Percentiles rank a stretch among this genome's conserved stretches.
Conservation (phyloP, 225 moss, liverwort and hornwort species). For the Pseudisothecium myosuroides region DNA sequence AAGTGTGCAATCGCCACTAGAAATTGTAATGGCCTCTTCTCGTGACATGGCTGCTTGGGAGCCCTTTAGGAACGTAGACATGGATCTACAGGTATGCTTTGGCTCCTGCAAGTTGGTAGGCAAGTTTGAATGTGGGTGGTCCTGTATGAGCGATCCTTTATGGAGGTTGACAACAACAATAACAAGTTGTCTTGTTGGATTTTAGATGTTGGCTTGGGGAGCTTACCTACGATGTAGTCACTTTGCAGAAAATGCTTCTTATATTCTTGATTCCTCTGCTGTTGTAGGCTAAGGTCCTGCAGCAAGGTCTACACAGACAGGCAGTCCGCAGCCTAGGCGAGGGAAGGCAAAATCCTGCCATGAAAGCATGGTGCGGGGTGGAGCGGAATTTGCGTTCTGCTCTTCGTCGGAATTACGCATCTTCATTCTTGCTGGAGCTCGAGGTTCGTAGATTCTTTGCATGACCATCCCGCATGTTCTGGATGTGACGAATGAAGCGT, state of each 20-base stretch:
- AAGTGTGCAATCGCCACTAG: slow-evolving; percentile 59
- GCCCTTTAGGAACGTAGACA: slow-evolving; percentile 86
- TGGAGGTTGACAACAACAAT: not conserved
- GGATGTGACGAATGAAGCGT: not conserved
- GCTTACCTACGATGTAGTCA: not conserved
- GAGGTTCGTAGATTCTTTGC: slow-evolving; percentile 40
- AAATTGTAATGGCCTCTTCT: slow-evolving; percentile 47
- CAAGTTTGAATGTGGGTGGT: not conserved
- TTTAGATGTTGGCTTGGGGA: not conserved
- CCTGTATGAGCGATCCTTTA: not conserved
- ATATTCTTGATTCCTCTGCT: not conserved
- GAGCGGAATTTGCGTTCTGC: slow-evolving; percentile 66
- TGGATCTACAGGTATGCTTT: slow-evolving; percentile 77
- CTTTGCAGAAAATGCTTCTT: not conserved
- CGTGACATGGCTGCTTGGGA: slow-evolving; percentile 81
- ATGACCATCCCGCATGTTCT: not conserved
- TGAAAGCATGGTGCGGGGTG: slow-evolving; percentile 87
- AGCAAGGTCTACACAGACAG: slow-evolving; percentile 28
- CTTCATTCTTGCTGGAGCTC: slow-evolving; percentile 60
- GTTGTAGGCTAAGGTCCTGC: slow-evolving; percentile 70
- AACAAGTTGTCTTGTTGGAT: not conserved
- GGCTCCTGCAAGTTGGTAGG: not conserved
- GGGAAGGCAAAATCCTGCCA: slow-evolving; percentile 38
- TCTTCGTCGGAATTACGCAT: slow-evolving; percentile 66
- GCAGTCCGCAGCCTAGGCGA: slow-evolving; percentile 1